Evolutionary conservation across 108 stramenopile genomes (phyloP).

Genomic region (Hondaea fermentalgiana): DNA sequence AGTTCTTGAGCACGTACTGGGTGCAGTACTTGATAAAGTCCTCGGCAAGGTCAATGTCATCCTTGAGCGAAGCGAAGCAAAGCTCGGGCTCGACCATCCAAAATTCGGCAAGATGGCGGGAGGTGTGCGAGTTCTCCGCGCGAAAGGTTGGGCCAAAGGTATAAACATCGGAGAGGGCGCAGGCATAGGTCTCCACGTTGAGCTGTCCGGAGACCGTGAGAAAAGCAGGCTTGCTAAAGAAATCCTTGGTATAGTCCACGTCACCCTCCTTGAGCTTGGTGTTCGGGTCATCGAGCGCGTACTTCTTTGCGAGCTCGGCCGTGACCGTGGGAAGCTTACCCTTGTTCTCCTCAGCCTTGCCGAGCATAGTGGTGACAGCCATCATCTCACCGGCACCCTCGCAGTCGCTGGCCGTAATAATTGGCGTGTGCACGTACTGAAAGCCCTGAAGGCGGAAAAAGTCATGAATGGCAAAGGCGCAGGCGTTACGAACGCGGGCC

Average conservation of each 20-base stretch:
- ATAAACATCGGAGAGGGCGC: conserved; percentile 80
- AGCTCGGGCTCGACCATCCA: conserved; percentile 90
- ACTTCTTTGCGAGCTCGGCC: conserved; percentile 24
- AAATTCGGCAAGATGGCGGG: conserved; percentile 88
- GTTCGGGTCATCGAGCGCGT: conserved; percentile 39
- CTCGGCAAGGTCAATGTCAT: conserved; percentile 78
- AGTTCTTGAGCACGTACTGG: conserved; percentile 69
- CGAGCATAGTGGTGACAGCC: conserved; percentile 55
- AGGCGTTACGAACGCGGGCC: conserved; percentile 69
- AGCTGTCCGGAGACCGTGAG: conserved; percentile 87
- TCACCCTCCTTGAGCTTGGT: conserved; percentile 32
- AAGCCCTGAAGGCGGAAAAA: conserved; percentile 73
- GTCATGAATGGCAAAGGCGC: conserved; percentile 71
- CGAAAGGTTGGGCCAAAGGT: conserved; percentile 87
- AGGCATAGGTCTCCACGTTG: conserved; percentile 80
- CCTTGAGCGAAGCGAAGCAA: conserved; percentile 63
- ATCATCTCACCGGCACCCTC: conserved; percentile 94
- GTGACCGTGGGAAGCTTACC: conserved; percentile 35
- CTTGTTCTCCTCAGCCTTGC: conserved; percentile 32
- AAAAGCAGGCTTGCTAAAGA: conserved; percentile 58
- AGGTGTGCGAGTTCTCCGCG: conserved; percentile 86
- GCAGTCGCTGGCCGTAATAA: conserved; percentile 72
- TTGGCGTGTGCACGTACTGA: conserved; percentile 70
- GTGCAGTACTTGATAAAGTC: conserved; percentile 84
- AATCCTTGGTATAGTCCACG: conserved; percentile 64